These are phyloP conservation scores for Cercis canadensis DNA, from an alignment of 306 rosid genomes.

Conservation along the genomic window DNA sequence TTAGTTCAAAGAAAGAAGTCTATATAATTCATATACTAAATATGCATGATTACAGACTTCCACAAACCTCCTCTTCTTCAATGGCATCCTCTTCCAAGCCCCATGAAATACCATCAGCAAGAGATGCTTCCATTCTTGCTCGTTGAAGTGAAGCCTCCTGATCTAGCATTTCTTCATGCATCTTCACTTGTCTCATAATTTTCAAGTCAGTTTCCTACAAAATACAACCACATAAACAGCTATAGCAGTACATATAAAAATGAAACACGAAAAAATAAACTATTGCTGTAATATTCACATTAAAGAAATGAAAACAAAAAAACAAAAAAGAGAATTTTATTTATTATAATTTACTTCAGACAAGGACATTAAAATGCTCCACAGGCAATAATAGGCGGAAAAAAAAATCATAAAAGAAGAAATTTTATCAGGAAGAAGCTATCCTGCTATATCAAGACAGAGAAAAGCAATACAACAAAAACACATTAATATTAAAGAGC, in stretches of 20 bases:
- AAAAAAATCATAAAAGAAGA: too few relatives aligned
- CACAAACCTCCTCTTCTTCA: conserved; percentile 88
- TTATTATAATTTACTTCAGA: not conserved
- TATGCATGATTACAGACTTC: conserved; percentile 21
- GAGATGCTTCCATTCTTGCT: conserved; percentile 78
- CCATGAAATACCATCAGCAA: conserved; percentile 92
- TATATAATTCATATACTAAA: conserved; percentile 23
- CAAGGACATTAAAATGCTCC: not conserved
- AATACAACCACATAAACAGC: conserved; percentile 20
- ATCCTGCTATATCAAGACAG: too few relatives aligned
- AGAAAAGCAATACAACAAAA: too few relatives aligned
- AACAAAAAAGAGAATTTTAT: too few relatives aligned
- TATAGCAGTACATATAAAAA: not conserved
- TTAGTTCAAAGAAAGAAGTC: conserved; percentile 24
- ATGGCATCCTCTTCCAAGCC: conserved; percentile 98
- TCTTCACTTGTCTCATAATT: conserved; percentile 60
- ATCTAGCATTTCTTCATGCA: conserved; percentile 67
- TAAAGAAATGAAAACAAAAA: not conserved
- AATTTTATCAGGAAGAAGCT: too few relatives aligned
- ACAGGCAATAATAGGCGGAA: too few relatives aligned
- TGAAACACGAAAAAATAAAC: conserved; percentile 2
- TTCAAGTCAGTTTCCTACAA: conserved; percentile 72
- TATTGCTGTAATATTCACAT: not conserved
- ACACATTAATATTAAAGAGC: too few relatives aligned
- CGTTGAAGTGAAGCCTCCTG: conserved; percentile 93